Evolutionary conservation across 2,329 filamentous ascomycete species (phyloP).

Genomic region (Penicillium brasilianum): DNA sequence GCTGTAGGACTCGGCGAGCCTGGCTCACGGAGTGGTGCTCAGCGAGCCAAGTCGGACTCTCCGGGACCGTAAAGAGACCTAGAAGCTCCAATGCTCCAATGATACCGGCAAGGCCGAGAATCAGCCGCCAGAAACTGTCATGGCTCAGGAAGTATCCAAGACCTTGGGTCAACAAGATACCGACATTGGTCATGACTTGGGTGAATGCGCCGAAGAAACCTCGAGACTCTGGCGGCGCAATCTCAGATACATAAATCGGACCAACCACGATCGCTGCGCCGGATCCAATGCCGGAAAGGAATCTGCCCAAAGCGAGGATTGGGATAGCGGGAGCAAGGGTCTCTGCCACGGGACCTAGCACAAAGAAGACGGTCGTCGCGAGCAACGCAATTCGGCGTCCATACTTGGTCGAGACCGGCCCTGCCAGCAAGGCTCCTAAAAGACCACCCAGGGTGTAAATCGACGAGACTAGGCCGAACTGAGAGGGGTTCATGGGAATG

Average conservation of each 20-base stretch:
- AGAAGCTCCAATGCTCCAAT: constrained; percentile 71
- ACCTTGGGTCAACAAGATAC: constrained; percentile 81
- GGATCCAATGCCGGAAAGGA: constrained; percentile 81
- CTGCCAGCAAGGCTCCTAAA: constrained; percentile 77
- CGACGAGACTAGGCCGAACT: constrained; percentile 86
- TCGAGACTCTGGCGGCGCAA: constrained; percentile 74
- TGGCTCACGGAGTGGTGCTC: constrained; percentile 63
- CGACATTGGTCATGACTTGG: constrained; percentile 90
- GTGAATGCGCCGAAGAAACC: constrained; percentile 83
- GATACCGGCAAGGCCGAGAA: constrained; percentile 73
- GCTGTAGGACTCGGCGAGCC: constrained; percentile 72
- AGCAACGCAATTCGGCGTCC: constrained; percentile 80
- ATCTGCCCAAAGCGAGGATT: constrained; percentile 72
- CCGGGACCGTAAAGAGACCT: constrained; percentile 76
- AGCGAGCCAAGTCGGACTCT: constrained; percentile 87
- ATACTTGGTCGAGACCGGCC: constrained; percentile 75
- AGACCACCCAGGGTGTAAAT: constrained; percentile 91
- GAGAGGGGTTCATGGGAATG: constrained; percentile 81
- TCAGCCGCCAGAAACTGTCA: constrained; percentile 79
- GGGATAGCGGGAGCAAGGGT: constrained; percentile 71
- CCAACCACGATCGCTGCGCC: constrained; percentile 91
- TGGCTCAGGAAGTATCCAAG: constrained; percentile 87
- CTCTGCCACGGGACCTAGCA: constrained; percentile 76
- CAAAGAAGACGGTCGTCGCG: constrained; percentile 75
- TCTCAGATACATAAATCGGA: constrained; percentile 91